These are phyloP conservation scores for Histomonas meleagridis DNA, from an alignment of 208 protist genomes.

Conservation along the genomic window DNA sequence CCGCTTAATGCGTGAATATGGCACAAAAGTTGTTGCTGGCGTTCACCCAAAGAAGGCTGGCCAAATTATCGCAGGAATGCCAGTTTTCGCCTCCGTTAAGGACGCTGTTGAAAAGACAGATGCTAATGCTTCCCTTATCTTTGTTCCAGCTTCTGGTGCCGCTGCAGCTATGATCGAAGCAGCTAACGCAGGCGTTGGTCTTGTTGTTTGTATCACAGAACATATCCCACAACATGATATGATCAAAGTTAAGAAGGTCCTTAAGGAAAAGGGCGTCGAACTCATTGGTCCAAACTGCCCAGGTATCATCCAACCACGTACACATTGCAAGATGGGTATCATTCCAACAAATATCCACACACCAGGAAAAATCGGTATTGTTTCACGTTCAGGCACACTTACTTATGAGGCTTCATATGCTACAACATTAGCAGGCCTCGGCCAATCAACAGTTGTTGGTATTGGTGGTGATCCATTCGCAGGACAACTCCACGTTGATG, in stretches of 20 bases:
- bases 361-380: slow-evolving; percentile 89
- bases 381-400: slow-evolving; percentile 93
- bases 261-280: slow-evolving; percentile 45
- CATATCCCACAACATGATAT: slow-evolving; percentile 91
- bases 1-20: slow-evolving; percentile 84
- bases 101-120: slow-evolving; percentile 74
- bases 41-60: slow-evolving; percentile 86
- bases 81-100: slow-evolving; percentile 73
- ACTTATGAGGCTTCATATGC: slow-evolving; percentile 96
- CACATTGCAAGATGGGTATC: slow-evolving; percentile 97
- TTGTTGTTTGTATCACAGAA: slow-evolving; percentile 94
- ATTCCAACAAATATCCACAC: slow-evolving; percentile 97
- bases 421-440: slow-evolving; percentile 80
- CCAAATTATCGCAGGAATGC: slow-evolving; percentile 72
- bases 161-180: slow-evolving; percentile 83
- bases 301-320: slow-evolving; percentile 66
- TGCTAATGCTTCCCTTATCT: slow-evolving; percentile 82
- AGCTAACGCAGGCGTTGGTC: slow-evolving; percentile 82
- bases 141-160: slow-evolving; percentile 82
- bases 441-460: slow-evolving; percentile 56
- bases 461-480: slow-evolving; percentile 87
- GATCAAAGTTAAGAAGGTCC: slow-evolving; percentile 50
- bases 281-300: slow-evolving; percentile 95
- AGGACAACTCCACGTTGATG: slow-evolving; percentile 96
- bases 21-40: slow-evolving; percentile 91